Base-by-base conservation (phyloP, 129 eudicot genomes). In the Ambrosia trifida region DNA sequence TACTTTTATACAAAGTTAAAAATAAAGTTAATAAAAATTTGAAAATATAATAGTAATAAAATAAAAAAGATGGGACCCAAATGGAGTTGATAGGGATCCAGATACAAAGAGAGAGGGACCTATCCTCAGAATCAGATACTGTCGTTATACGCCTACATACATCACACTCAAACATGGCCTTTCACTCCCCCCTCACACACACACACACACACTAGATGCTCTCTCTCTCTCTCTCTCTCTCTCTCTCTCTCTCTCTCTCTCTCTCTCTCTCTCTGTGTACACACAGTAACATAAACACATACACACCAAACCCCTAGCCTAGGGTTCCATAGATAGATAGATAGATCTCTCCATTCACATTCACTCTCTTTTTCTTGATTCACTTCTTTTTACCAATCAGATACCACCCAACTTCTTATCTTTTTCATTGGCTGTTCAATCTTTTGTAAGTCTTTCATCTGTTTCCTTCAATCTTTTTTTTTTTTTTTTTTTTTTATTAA, bases 111-210 rank as follows among this genome's bases (percentile, higher is more conserved):
- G 19, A 66, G 67, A 43, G 58, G 77, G 68, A 7, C 67, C 80
- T 24, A 54, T 46, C 24, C 30, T 67, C 58, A 50, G 69, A 75
- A 66, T 67, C 79, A 50, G 68, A 76, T 56, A 44, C 51, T 76
- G 80, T 76, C 80, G 80, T 76, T 76, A 73, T 73, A 73, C 78
- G 78, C 78, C 64, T 73, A 73, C 78, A 73, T 61, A 63, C 77
- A 61, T 61, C 66, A 53, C 64, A 17, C 74, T 52, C 74, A 53
- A 40, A 56, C 75, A 56, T 69, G 74, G 36, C 76, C 62, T 61
- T 46, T 62, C 72, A 74, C 66, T 70, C 75, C 75, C 74, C 64
- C 40, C 65, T 53, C 44, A 40, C 75, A 70, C 57, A 24, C 75
- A 70, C 44, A 40, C 75, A 70, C 75, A 70, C 44, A 40, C 75